These are phyloP conservation scores for Ogataea degrootiae DNA, from an alignment of 805 yeast genomes.

Conservation along the genomic window DNA sequence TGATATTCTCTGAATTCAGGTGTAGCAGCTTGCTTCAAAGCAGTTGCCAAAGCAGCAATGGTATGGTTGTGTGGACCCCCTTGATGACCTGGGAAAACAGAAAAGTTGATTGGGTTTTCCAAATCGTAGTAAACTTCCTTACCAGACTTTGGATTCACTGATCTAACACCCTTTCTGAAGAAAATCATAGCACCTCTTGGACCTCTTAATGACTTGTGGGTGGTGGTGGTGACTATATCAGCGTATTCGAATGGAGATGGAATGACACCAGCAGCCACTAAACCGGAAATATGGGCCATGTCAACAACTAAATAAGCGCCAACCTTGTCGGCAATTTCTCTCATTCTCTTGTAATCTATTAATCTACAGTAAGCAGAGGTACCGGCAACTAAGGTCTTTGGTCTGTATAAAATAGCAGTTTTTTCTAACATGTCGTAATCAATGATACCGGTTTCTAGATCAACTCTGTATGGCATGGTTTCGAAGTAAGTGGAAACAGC, in stretches of 20 bases:
- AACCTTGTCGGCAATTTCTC: conserved; percentile 83
- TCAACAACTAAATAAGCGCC: conserved; percentile 91
- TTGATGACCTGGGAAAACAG: conserved; percentile 99
- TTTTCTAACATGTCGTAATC: conserved; percentile 85
- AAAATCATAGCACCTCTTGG: conserved; percentile 99
- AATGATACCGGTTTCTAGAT: conserved; percentile 81
- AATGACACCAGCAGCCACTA: conserved; percentile 90
- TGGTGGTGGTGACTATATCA: conserved; percentile 96
- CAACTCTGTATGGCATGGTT: conserved; percentile 94
- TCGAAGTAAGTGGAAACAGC: conserved; percentile 91
- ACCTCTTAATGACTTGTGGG: conserved; percentile 96
- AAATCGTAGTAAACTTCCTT: conserved; percentile 81
- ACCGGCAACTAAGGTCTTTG: conserved; percentile 93
- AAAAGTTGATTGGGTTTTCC: conserved; percentile 88
- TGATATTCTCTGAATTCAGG: conserved; percentile 90
- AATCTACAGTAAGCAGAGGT: conserved; percentile 93
- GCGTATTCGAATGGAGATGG: conserved; percentile 91
- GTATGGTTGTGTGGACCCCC: conserved; percentile 99
- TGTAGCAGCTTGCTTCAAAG: conserved; percentile 83
- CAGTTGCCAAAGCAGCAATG: conserved; percentile 92
- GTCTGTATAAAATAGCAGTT: conserved; percentile 84
- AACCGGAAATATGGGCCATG: conserved; percentile 97
- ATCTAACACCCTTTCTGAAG: conserved; percentile 90
- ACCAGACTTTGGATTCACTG: conserved; percentile 70
- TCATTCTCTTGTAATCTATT: conserved; percentile 86